These are phyloP conservation scores for Hirsutella thompsonii DNA, from an alignment of 2,329 filamentous ascomycete genomes.

Conservation along the genomic window DNA sequence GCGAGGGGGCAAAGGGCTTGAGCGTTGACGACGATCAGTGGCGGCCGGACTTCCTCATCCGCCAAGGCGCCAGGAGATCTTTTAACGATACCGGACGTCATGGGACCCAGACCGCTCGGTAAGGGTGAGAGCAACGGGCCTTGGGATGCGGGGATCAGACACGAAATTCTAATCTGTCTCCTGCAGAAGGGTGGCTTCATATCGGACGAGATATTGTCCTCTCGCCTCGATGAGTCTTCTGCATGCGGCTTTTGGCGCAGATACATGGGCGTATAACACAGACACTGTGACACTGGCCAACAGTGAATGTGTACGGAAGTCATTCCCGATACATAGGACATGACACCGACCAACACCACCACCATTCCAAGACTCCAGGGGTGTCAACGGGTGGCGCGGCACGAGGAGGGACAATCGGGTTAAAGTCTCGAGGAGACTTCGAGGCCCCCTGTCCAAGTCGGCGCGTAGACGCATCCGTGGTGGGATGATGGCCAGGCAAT, in stretches of 20 bases:
- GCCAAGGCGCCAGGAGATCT: neutral
- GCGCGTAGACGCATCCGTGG: constrained; percentile 37
- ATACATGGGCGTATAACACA: too few relatives aligned
- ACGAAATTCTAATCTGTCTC: neutral
- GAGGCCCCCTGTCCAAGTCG: constrained; percentile 26
- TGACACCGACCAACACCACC: neutral
- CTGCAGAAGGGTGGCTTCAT: neutral
- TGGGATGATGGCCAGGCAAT: constrained; percentile 35
- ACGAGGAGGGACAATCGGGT: constrained; percentile 12
- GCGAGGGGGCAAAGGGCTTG: neutral
- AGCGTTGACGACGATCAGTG: neutral
- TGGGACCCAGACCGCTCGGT: neutral
- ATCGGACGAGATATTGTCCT: too few relatives aligned
- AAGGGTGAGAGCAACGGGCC: neutral
- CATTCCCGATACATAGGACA: too few relatives aligned
- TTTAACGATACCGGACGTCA: neutral
- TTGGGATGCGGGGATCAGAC: neutral
- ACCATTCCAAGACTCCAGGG: neutral
- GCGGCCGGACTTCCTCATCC: neutral
- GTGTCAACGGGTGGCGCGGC: constrained; percentile 18
- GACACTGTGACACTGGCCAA: too few relatives aligned
- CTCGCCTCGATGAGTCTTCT: too few relatives aligned
- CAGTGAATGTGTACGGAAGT: too few relatives aligned
- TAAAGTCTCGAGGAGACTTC: neutral
- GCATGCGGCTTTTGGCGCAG: too few relatives aligned